Base-by-base conservation (phyloP, 139 green algal genomes). In the Chlamydomonas eustigma region DNA sequence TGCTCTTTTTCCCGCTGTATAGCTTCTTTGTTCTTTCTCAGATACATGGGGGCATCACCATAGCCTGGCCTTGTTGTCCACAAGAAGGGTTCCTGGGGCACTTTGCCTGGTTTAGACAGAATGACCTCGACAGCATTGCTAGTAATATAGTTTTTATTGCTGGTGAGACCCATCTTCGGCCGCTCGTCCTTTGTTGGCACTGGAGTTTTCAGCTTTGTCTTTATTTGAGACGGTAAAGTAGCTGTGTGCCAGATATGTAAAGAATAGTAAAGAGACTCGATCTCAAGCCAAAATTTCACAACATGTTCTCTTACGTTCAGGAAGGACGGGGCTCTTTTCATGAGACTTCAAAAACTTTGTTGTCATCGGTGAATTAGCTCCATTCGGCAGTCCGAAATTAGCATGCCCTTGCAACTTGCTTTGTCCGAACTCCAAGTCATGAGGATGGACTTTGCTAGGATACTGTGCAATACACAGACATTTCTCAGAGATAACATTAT, bases 131-230 rank as follows among this genome's bases (percentile, higher is more conserved):
- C 76, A 2, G 90, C 90, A 52, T 96, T 97, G 2, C 78, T 80
- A 0, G 86, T 89, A 69, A 96, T 88, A 78, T 91, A 96, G 83
- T 96, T 91, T 50, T 93, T 93, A 72, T 87, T 85, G 81, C 80
- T 92, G 37, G 80, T 80, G 4, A 94, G 76, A 0, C 88, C 88
- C 81, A 92, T 90, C 25, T 89, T 39, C 0, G 90, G 90, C 64
- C 63, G 51, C 33, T 97, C 91, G 2, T 83, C 78, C 28, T 73
- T 69, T 18, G 24, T 77, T 5, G 88, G 71, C 28, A 76, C 71
- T 18, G 28, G 5, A 3, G 71, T 32, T 32, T 31, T 36, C 2
- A 68, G 4, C 25, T 68, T 67, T 4, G 44, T 67, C 39, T 76
- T 76, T 4, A 39, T 67, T 12, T 22, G 66, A 39, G 71, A 35